Conservation (phyloP, 2,329 filamentous ascomycete species). For the Colletotrichum gigasporum region DNA sequence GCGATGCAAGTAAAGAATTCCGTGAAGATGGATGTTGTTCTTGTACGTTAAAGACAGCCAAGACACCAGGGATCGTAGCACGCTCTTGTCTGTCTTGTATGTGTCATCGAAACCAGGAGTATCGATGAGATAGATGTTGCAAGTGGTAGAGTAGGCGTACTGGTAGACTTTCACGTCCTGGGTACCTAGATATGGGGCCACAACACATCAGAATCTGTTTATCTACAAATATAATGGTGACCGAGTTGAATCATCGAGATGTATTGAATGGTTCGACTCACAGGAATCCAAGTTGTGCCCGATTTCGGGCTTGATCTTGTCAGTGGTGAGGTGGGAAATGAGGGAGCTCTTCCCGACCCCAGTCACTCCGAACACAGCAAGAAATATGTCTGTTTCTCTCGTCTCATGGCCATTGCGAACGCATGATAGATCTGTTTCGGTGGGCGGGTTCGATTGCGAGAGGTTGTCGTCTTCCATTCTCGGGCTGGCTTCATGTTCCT, state of each 20-base stretch:
- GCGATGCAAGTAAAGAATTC: slow-evolving; percentile 5
- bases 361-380: slow-evolving; percentile 33
- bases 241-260: background rate
- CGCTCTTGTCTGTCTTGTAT: slow-evolving; percentile 3
- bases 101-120: slow-evolving; percentile 11
- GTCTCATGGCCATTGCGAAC: background rate
- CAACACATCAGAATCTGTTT: background rate
- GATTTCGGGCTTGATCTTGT: background rate
- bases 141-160: slow-evolving; percentile 5
- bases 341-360: slow-evolving; percentile 43
- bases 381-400: slow-evolving; percentile 8
- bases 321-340: slow-evolving; percentile 33
- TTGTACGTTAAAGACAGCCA: slow-evolving; percentile 7
- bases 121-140: slow-evolving; percentile 11
- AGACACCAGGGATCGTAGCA: background rate
- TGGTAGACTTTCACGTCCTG: slow-evolving; percentile 6
- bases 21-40: slow-evolving; percentile 2
- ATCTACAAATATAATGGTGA: background rate
- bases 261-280: background rate
- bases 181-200: background rate
- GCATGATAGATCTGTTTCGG: slow-evolving; percentile 3
- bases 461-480: slow-evolving; percentile 7
- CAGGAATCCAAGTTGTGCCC: slow-evolving; percentile 1
- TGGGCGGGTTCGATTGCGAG: slow-evolving; percentile 6
- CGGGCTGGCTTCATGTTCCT: background rate